phyloP scores from a whole-genome alignment of 257 asterid genomes.

The Thymus mandschuricus region DNA sequence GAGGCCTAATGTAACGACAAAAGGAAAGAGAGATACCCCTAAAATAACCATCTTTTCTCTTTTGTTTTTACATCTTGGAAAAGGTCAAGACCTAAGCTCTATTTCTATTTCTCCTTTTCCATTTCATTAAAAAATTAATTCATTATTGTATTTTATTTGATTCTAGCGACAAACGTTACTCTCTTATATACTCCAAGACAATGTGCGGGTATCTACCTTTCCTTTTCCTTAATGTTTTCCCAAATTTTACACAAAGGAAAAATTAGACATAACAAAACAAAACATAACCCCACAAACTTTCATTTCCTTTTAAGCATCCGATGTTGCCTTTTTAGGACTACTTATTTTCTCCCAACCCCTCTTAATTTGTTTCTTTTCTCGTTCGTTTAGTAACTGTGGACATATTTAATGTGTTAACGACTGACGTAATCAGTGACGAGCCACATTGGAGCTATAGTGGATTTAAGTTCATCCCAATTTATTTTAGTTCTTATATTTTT shows the following conservation, averaged over 20 bases:
- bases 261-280: slow-evolving; percentile 47
- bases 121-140: neutral
- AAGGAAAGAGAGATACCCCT: slow-evolving; percentile 18
- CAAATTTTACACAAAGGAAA: neutral
- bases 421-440: too few species aligned
- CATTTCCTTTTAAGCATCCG: slow-evolving; percentile 70
- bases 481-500: too few species aligned
- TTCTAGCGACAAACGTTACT: slow-evolving; percentile 86
- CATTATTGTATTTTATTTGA: slow-evolving; percentile 25
- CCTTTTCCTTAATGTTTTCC: slow-evolving; percentile 20
- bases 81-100: slow-evolving; percentile 32
- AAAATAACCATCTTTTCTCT: slow-evolving; percentile 37
- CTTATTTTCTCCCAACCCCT: slow-evolving; percentile 22
- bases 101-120: neutral
- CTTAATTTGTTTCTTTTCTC: slow-evolving; percentile 20
- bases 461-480: too few species aligned
- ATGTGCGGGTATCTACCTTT: slow-evolving; percentile 53
- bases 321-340: slow-evolving; percentile 63
- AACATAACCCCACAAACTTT: slow-evolving; percentile 61
- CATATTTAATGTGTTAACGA: too few species aligned
- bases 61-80: slow-evolving; percentile 46
- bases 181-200: slow-evolving; percentile 63
- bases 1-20: slow-evolving; percentile 51
- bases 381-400: neutral
- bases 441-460: too few species aligned